These are phyloP conservation scores for Aspergillus unguis DNA, from an alignment of 2,329 filamentous ascomycete species.

Conservation along the genomic window DNA sequence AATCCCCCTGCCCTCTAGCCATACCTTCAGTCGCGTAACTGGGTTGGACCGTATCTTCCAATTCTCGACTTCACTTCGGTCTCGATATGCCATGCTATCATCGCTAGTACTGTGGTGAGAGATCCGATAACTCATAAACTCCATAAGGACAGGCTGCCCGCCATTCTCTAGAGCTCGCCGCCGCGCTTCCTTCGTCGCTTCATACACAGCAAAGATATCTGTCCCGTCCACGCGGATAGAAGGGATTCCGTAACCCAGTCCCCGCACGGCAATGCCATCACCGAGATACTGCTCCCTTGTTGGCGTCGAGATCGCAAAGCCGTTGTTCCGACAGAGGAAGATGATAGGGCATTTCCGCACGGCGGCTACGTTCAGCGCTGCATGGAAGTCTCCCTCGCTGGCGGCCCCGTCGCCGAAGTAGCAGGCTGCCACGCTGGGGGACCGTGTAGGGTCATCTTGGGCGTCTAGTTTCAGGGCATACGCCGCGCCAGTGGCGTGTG, in stretches of 20 bases:
- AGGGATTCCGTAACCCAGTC: conserved; percentile 88
- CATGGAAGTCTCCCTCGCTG: conserved; percentile 88
- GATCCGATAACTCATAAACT: conserved; percentile 98
- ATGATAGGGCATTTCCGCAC: conserved; percentile 82
- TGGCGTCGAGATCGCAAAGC: conserved; percentile 85
- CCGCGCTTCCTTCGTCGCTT: conserved; percentile 73
- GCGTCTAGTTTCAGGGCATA: conserved; percentile 83
- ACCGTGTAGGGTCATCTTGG: conserved; percentile 64
- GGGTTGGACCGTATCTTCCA: conserved; percentile 91
- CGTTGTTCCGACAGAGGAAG: conserved; percentile 91
- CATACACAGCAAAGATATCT: conserved; percentile 83
- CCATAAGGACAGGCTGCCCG: conserved; percentile 80
- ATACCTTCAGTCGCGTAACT: conserved; percentile 80
- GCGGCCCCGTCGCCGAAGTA: conserved; percentile 92
- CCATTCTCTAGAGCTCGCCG: conserved; percentile 74
- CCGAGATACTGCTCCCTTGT: conserved; percentile 88
- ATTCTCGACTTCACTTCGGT: conserved; percentile 87
- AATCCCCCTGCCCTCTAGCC: conserved; percentile 75
- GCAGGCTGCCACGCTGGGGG: conserved; percentile 69
- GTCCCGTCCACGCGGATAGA: conserved; percentile 93
- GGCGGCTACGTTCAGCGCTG: conserved; percentile 84
- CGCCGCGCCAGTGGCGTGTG: conserved; percentile 80
- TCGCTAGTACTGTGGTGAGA: conserved; percentile 96
- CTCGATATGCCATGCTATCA: conserved; percentile 93
- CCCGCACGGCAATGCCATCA: conserved; percentile 83